Evolutionary conservation across 2,329 filamentous ascomycete genomes (phyloP).

Genomic region (Akanthomyces dipterigenus): DNA sequence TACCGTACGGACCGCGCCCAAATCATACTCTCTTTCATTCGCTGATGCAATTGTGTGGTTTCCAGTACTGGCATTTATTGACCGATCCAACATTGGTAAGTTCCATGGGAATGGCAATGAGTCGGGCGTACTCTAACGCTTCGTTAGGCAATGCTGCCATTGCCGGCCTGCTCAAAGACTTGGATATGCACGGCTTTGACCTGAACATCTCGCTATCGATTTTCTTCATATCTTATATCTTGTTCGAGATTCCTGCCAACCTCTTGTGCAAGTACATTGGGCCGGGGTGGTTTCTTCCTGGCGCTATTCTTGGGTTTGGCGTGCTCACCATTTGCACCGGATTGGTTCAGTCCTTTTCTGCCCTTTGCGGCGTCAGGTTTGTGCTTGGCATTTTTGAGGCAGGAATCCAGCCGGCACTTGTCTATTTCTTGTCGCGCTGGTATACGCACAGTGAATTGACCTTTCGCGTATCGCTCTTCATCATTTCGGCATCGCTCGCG

Average conservation of each 20-base stretch:
- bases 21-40: no score
- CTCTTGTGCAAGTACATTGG: conserved; percentile 58
- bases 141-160: conserved; percentile 49
- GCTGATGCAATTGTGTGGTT: neutral
- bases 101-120: neutral
- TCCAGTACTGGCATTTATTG: conserved; percentile 42
- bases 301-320: conserved; percentile 50
- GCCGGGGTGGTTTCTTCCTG: conserved; percentile 58
- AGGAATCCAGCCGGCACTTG: conserved; percentile 58
- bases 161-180: conserved; percentile 50
- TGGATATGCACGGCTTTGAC: conserved; percentile 48
- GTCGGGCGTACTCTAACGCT: neutral
- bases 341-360: conserved; percentile 46
- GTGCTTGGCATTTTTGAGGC: conserved; percentile 56
- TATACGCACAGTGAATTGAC: conserved; percentile 56
- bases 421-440: conserved; percentile 59
- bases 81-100: conserved; percentile 59
- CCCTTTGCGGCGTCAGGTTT: conserved; percentile 50
- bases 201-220: conserved; percentile 56
- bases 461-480: conserved; percentile 57
- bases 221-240: conserved; percentile 60
- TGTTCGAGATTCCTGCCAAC: conserved; percentile 58
- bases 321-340: conserved; percentile 53
- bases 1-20: conserved; percentile 29
- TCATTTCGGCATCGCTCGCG: conserved; percentile 58